A percentile compares a stretch with the other conserved stretches of the same genome.
Evolutionary conservation across 345 rosid species (phyloP).

Genomic region (Lumnitzera littorea): DNA sequence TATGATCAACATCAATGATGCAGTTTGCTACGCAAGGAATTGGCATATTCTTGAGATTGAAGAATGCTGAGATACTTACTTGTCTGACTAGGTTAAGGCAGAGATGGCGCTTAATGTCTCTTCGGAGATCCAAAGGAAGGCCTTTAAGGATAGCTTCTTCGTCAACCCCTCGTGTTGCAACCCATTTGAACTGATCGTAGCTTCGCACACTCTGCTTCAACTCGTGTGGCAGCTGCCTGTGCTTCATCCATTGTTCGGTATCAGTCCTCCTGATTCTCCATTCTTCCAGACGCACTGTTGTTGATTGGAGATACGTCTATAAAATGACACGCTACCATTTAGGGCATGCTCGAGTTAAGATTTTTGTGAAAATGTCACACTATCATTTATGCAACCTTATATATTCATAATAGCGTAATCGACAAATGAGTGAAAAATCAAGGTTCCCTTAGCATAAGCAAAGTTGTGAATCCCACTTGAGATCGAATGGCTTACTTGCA

Average conservation of each 20-base stretch:
- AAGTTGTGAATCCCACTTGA: too few relatives aligned
- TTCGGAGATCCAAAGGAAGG: constrained; percentile 46
- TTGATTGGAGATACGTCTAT: constrained; percentile 56
- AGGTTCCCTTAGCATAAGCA: too few relatives aligned
- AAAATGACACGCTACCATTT: neutral
- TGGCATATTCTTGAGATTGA: too few relatives aligned
- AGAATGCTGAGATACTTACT: constrained; percentile 14
- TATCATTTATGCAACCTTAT: too few relatives aligned
- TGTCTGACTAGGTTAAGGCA: constrained; percentile 53
- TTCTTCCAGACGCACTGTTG: constrained; percentile 35
- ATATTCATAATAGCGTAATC: too few relatives aligned
- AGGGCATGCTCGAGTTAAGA: too few relatives aligned
- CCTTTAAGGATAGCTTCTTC: constrained; percentile 38
- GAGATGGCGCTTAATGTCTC: constrained; percentile 53
- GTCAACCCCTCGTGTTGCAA: constrained; percentile 52
- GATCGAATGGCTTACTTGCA: constrained; percentile 29
- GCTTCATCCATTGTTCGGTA: constrained; percentile 56
- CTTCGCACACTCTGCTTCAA: constrained; percentile 37
- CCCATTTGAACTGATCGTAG: constrained; percentile 44
- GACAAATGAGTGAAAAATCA: too few relatives aligned
- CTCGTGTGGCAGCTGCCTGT: constrained; percentile 42
- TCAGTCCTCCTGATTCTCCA: constrained; percentile 54
- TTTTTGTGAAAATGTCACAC: too few relatives aligned
- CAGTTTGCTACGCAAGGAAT: neutral
- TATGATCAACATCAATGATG: neutral